Evolutionary conservation across 2,329 filamentous ascomycete species (phyloP), one percentile per base, ranked within the genome.

Genomic region (Talaromyces islandicus): DNA sequence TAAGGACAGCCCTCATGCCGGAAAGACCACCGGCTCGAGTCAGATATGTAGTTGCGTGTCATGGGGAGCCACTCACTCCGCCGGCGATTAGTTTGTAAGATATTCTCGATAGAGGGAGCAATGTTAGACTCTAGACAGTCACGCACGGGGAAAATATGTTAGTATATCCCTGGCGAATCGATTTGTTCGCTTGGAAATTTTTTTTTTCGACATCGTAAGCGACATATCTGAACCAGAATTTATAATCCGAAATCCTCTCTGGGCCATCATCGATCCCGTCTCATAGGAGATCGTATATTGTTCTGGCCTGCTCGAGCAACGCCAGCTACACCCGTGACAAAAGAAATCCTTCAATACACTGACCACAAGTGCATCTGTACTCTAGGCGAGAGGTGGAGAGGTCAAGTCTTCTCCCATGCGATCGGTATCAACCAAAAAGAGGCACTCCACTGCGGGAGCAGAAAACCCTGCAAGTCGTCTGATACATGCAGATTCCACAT

Each of bases 311-410:
- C 58, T 43, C 66, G 4, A 66, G 17, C 21, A 77, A 66, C 32
- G 67, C 67, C 46, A 60, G 59, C n/a, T 62, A 69, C 72, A 75
- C 77, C 51, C 72, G 70, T 17, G 73, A 70, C 53, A 73, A 77
- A 41, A 78, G 56, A 64, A 77, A 75, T 2, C 75, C 75, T 32
- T 62, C 65, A 17, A 72, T 58, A 62, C 74, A 76, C 61, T 71
- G 57, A 29, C 73, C 72, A 62, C 74, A 78, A 32, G 70, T 77
- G 62, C 75, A 78, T 12, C 75, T 73, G 57, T 67, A 73, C 58
- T 66, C 69, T 43, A 76, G 59, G 52, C 67, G 70, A 60, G 62
- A 58, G 5, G 63, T 56, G 52, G 69, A 63, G 51, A 62, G 43
- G 10, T 25, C 53, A n/a, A 41, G 53, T 21, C 53, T 55, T 43